A percentile compares a stretch with the other conserved stretches of the same genome.
These are phyloP conservation scores for Penicillium antarcticum DNA, from an alignment of 495 filamentous ascomycete species.

Conservation along the genomic window DNA sequence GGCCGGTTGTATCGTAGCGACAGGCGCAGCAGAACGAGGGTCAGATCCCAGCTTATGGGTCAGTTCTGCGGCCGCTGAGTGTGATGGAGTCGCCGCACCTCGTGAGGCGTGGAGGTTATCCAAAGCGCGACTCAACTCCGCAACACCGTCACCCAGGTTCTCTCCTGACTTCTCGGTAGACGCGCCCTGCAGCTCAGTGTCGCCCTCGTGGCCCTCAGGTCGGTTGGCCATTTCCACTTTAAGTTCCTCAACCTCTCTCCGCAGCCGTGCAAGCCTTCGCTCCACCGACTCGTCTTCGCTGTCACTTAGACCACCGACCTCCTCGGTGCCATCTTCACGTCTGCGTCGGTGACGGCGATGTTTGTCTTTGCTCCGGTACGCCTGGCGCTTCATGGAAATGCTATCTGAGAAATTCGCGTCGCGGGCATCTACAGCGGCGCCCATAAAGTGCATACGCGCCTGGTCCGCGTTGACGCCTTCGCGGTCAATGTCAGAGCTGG, in stretches of 20 bases:
- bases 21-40: conserved; percentile 3
- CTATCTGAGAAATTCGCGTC: conserved; percentile 82
- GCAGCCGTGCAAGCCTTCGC: conserved; percentile 72
- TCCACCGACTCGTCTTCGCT: conserved; percentile 71
- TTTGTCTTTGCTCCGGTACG: conserved; percentile 66
- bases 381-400: conserved; percentile 71
- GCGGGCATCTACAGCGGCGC: conserved; percentile 68
- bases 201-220: neutral
- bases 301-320: conserved; percentile 64
- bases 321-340: conserved; percentile 48
- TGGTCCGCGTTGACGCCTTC: conserved; percentile 68
- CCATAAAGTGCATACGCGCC: conserved; percentile 76
- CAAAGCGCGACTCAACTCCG: conserved; percentile 62
- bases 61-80: conserved; percentile 35
- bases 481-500: conserved; percentile 66
- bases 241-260: conserved; percentile 74
- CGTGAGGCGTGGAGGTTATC: conserved; percentile 49
- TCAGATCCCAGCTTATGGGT: conserved; percentile 30
- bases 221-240: conserved; percentile 57
- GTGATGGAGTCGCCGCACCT: conserved; percentile 15
- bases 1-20: conserved; percentile 6
- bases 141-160: conserved; percentile 44
- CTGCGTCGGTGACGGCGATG: conserved; percentile 53
- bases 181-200: neutral
- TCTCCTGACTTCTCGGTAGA: conserved; percentile 23